phyloP scores from a whole-genome alignment of 2,329 filamentous ascomycete genomes.

The Cordyceps farinosa region DNA sequence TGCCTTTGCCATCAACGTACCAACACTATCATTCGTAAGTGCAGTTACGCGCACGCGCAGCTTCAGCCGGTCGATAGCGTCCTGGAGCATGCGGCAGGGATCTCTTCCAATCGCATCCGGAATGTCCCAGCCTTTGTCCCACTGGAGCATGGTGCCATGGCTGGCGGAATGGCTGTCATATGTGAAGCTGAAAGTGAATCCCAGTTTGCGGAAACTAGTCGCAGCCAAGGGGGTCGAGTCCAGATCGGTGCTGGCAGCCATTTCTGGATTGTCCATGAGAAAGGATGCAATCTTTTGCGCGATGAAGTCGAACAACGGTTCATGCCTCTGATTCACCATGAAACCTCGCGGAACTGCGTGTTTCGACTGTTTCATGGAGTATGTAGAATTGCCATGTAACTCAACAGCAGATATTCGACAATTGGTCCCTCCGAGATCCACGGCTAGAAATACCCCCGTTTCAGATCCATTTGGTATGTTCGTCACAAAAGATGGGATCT shows the following conservation, averaged over 20 bases:
- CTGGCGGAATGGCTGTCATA: constrained; percentile 66
- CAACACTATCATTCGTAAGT: constrained; percentile 76
- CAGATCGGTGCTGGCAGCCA: constrained; percentile 35
- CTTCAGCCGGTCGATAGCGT: constrained; percentile 64
- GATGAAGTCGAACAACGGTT: constrained; percentile 71
- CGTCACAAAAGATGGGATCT: constrained; percentile 77
- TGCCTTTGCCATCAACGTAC: constrained; percentile 73
- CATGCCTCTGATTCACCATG: constrained; percentile 25
- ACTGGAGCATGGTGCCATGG: constrained; percentile 68
- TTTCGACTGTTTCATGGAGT: constrained; percentile 63
- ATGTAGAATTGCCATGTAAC: constrained; percentile 59
- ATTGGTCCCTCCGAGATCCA: constrained; percentile 36
- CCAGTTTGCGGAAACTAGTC: constrained; percentile 34
- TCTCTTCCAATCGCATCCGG: constrained; percentile 72
- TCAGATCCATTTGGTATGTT: constrained; percentile 74
- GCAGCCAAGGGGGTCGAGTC: constrained; percentile 51
- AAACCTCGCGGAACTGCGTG: constrained; percentile 24
- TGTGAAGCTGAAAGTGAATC: constrained; percentile 59
- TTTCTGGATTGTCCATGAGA: constrained; percentile 33
- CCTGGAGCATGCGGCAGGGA: constrained; percentile 68
- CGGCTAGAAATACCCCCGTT: constrained; percentile 47
- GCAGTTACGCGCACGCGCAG: constrained; percentile 70
- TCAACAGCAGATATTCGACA: constrained; percentile 32
- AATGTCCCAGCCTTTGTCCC: constrained; percentile 81
- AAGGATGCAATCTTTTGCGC: constrained; percentile 70